Conservation (phyloP, 1,139 yeast species). For the Geotrichum klebahnii region DNA sequence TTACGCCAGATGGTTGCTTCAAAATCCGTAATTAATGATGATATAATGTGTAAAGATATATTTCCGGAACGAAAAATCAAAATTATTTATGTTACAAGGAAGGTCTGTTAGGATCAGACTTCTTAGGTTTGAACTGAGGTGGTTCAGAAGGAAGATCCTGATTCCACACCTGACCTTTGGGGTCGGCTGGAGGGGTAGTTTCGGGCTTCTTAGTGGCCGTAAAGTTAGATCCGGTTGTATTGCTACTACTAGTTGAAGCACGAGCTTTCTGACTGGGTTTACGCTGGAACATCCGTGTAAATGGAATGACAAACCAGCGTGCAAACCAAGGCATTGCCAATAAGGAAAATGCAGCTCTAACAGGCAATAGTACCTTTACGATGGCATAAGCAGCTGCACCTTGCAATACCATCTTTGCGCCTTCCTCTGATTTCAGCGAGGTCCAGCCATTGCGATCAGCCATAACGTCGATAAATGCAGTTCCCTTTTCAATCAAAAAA, state of each 20-base stretch:
- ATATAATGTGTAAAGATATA: not conserved
- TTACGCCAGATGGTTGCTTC: constrained; percentile 43
- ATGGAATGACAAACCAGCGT: constrained; percentile 53
- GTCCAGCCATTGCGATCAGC: constrained; percentile 40
- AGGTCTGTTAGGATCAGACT: constrained; percentile 14
- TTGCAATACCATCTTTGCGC: constrained; percentile 58
- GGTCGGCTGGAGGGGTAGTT: constrained; percentile 11
- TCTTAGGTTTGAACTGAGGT: constrained; percentile 16
- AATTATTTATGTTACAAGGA: constrained; percentile 10
- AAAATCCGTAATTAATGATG: constrained; percentile 7
- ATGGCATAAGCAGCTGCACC: constrained; percentile 88
- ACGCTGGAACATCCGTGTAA: constrained; percentile 41
- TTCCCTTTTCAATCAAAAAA: constrained; percentile 62
- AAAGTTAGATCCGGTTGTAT: not conserved
- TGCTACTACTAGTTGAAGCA: not conserved
- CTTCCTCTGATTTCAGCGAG: constrained; percentile 45
- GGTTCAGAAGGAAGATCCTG: constrained; percentile 17
- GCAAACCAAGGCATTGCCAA: constrained; percentile 67
- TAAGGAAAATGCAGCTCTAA: constrained; percentile 56
- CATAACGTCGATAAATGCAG: constrained; percentile 53
- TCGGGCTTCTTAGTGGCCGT: not conserved
- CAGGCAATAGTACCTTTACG: constrained; percentile 59
- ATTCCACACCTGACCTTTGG: constrained; percentile 20
- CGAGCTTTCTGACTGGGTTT: not conserved
- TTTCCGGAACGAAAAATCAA: too few relatives aligned